These are phyloP conservation scores for Cardamine resedifolia DNA, from an alignment of 345 rosid species.

Conservation along the genomic window DNA sequence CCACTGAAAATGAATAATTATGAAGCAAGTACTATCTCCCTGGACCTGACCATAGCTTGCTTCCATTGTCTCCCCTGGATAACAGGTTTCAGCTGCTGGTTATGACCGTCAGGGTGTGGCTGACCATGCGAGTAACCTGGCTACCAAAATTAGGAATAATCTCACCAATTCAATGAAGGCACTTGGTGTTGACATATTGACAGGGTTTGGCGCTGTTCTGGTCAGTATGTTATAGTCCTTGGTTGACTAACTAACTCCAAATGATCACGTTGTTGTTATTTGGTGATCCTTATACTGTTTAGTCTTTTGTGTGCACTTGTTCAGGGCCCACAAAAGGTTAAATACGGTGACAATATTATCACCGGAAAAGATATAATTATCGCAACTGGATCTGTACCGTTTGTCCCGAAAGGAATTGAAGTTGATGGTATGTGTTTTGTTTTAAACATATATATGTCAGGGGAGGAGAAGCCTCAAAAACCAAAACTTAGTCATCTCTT, in stretches of 20 bases:
- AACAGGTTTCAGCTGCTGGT: conserved; percentile 86
- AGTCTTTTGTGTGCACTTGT: conserved; percentile 7
- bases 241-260: not conserved
- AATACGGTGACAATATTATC: conserved; percentile 67
- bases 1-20: not conserved
- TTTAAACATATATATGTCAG: not conserved
- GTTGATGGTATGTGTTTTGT: conserved; percentile 71
- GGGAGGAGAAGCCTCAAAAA: conserved; percentile 4
- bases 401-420: conserved; percentile 98
- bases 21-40: not conserved
- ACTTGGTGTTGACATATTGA: conserved; percentile 90
- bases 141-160: conserved; percentile 82
- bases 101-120: conserved; percentile 98
- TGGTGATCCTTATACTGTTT: not conserved
- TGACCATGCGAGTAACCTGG: conserved; percentile 94
- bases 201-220: conserved; percentile 80
- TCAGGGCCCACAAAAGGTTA: conserved; percentile 93
- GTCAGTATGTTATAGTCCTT: conserved; percentile 45
- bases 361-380: conserved; percentile 83
- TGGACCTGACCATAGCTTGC: conserved; percentile 10
- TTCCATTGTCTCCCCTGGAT: conserved; percentile 1
- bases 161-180: conserved; percentile 96
- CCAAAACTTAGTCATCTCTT: not conserved
- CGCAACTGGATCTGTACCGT: conserved; percentile 97
- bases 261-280: not conserved